phyloP scores from a whole-genome alignment of 768 basidiomycete genomes.

The Candolleomyces aberdarensis region DNA sequence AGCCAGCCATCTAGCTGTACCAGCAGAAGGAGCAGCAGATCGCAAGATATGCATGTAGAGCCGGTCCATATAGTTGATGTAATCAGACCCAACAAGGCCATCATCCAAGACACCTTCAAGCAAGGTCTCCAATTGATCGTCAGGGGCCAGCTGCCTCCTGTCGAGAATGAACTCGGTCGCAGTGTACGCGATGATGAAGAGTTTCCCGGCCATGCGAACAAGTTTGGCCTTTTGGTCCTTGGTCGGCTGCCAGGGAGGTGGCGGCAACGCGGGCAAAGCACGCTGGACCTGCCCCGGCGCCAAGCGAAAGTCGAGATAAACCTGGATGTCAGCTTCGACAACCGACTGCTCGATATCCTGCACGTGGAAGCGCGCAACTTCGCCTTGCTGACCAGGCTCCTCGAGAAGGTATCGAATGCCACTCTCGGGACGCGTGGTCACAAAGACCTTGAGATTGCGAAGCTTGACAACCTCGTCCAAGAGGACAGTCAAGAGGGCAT shows the following conservation, averaged over 20 bases:
- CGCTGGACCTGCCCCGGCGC: not conserved
- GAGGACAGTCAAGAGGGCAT: not conserved
- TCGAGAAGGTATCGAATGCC: not conserved
- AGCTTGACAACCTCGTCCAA: not conserved
- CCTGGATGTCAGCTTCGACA: not conserved
- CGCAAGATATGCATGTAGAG: not conserved
- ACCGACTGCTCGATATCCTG: conserved; percentile 3
- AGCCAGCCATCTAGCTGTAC: not conserved
- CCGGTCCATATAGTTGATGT: not conserved
- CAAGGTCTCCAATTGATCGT: not conserved
- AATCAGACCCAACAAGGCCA: not conserved
- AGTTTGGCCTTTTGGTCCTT: not conserved
- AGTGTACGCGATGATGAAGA: not conserved
- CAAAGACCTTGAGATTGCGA: not conserved
- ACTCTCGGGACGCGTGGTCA: not conserved
- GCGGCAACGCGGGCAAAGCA: not conserved
- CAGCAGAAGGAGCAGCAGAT: not conserved
- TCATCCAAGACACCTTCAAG: not conserved
- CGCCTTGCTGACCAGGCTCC: not conserved
- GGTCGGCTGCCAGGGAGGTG: not conserved
- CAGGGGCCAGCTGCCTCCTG: not conserved
- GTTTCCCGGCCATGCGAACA: conserved; percentile 2
- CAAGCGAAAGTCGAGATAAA: not conserved
- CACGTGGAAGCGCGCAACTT: not conserved
- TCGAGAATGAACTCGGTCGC: conserved; percentile 1